Evolutionary conservation across 1,139 yeast species (phyloP), one percentile per base, ranked within the genome.

Genomic region (Magnusiomyces tetraspermus): DNA sequence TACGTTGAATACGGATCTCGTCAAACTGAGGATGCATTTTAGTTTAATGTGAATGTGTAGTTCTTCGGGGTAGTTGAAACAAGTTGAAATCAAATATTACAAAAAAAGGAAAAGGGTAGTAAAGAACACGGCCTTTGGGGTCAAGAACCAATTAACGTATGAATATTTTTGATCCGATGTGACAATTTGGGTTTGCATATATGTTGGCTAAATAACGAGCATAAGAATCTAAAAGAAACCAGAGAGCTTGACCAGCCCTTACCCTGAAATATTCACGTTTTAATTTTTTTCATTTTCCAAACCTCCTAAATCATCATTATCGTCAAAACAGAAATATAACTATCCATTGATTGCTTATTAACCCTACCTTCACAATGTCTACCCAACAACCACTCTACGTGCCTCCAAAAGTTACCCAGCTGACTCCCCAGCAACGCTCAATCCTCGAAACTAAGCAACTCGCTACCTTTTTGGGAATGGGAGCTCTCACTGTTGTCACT

Each of bases 391-490:
- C 53, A 28, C 21, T 38, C 15, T 53, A 53, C 41, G 51, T 43
- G 46, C 43, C 55, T 8, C 55, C 55, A 19, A 30, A 38, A 2
- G 30, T 48, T 19, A 28, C 46, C 2, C 45, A 53, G 22, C 44
- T 48, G 21, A 33, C 54, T 4, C 45, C 24, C 13, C 53, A 49
- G 15, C 46, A 53, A 19, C 37, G 44, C 23, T 36, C 31, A 8
- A 46, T 42, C 31, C 49, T 46, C 17, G 53, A 53, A 30, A 54
- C 57, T 63, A 73, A 72, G 50, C 96, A 88, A 67, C 83, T 85
- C 84, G 69, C 81, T 45, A 67, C 78, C 28, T 88, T 88, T 65
- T 76, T 85, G 59, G 83, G 84, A 2, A 79, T 90, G 11, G 85
- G 95, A 0, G 76, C 84, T 2, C 70, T 82, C 28, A 83, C 96